phyloP scores from a whole-genome alignment of 768 basidiomycete species.

The Mycena polygramma region DNA sequence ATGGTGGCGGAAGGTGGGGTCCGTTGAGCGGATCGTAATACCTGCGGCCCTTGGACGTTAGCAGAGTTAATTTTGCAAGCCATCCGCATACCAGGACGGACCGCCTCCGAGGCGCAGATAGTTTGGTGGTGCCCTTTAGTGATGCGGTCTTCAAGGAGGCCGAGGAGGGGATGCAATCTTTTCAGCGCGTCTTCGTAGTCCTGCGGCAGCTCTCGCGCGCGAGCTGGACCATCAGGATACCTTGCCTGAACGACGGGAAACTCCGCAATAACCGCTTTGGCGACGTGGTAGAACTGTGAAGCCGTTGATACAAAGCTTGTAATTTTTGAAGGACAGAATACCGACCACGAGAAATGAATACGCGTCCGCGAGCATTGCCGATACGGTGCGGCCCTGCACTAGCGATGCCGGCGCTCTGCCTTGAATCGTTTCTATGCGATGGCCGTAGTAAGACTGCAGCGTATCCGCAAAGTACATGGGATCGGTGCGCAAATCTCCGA shows the following conservation, averaged over 20 bases:
- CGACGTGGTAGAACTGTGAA: constrained; percentile 21
- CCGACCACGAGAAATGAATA: constrained; percentile 17
- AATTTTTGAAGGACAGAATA: background rate
- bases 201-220: constrained; percentile 18
- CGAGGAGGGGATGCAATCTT: constrained; percentile 12
- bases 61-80: background rate
- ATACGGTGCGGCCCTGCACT: constrained; percentile 17
- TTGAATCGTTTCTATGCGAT: constrained; percentile 15
- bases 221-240: constrained; percentile 13
- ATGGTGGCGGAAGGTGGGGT: constrained; percentile 7
- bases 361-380: constrained; percentile 12
- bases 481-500: constrained; percentile 23
- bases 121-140: constrained; percentile 15
- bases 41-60: constrained; percentile 8
- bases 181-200: constrained; percentile 20
- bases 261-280: constrained; percentile 1
- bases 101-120: background rate
- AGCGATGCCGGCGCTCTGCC: constrained; percentile 5
- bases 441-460: constrained; percentile 25
- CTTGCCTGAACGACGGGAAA: constrained; percentile 11
- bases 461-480: constrained; percentile 21
- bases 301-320: background rate
- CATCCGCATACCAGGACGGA: background rate
- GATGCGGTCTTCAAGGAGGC: constrained; percentile 1
- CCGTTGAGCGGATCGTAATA: background rate